phyloP scores from a whole-genome alignment of 441 rosid genomes.

The Daphne laureola region DNA sequence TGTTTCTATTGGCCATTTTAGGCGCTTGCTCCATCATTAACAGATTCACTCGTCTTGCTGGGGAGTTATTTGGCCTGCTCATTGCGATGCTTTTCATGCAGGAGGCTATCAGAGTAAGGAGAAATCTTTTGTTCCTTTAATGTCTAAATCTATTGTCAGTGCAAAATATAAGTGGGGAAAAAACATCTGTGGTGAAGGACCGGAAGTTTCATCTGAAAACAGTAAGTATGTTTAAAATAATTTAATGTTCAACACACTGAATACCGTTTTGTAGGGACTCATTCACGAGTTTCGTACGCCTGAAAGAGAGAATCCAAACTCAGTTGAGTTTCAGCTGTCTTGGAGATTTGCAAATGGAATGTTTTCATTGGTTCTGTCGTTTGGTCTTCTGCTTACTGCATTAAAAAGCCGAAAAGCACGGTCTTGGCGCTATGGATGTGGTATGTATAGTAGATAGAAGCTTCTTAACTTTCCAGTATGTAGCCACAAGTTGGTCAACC shows the following conservation, averaged over 20 bases:
- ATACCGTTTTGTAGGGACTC: constrained; percentile 33
- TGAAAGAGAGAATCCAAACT: constrained; percentile 40
- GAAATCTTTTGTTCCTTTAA: neutral
- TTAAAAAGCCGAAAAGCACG: constrained; percentile 62
- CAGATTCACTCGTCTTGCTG: constrained; percentile 65
- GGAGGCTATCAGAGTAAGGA: constrained; percentile 54
- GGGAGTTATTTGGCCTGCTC: constrained; percentile 63
- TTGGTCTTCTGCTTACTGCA: constrained; percentile 51
- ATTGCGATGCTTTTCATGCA: constrained; percentile 75
- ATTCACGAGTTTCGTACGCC: constrained; percentile 55
- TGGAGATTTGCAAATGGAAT: constrained; percentile 71
- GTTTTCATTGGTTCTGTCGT: constrained; percentile 54
- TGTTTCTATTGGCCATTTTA: constrained; percentile 53
- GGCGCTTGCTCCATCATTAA: constrained; percentile 66
- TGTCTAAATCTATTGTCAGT: neutral
- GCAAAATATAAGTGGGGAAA: neutral
- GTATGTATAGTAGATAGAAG: constrained; percentile 23
- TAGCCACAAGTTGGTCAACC: constrained; percentile 2
- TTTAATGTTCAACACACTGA: constrained; percentile 2
- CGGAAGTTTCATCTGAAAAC: no score
- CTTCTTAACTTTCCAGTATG: constrained; percentile 6
- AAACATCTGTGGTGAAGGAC: no score
- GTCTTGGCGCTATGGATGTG: constrained; percentile 56
- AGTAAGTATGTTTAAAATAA: no score
- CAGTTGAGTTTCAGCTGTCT: constrained; percentile 42